A percentile compares a stretch with the other conserved stretches of the same genome.
These are phyloP conservation scores for Excoecaria cochinchinensis DNA, from an alignment of 345 rosid species.

Conservation along the genomic window DNA sequence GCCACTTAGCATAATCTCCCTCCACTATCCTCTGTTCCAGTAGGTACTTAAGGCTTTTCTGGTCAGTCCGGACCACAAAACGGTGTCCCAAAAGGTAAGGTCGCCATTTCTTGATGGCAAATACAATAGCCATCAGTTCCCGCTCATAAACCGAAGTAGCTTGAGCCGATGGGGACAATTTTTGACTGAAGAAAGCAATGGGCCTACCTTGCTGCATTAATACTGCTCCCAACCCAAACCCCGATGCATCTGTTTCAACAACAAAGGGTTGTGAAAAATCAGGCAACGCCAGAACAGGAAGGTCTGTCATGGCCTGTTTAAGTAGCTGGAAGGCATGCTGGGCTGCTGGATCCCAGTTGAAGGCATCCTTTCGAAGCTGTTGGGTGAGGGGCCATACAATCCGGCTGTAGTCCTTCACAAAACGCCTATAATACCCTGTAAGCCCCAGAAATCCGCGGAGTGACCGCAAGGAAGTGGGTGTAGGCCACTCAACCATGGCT, in stretches of 20 bases:
- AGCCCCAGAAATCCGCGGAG: neutral
- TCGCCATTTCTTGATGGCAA: neutral
- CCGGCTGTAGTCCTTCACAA: neutral
- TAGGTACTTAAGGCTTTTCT: neutral
- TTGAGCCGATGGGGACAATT: neutral
- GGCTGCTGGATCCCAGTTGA: neutral
- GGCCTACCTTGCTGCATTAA: neutral
- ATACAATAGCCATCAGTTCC: neutral
- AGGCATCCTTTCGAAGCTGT: neutral
- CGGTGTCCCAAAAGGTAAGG: neutral
- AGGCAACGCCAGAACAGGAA: neutral
- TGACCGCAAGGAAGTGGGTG: neutral
- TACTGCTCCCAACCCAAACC: neutral
- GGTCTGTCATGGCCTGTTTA: neutral
- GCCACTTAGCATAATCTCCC: neutral
- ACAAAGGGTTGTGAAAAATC: neutral
- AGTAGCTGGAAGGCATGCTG: neutral
- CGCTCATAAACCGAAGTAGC: neutral
- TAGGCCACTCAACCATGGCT: neutral
- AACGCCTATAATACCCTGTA: neutral
- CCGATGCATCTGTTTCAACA: neutral
- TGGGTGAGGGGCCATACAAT: neutral
- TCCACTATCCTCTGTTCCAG: neutral
- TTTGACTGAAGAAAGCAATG: neutral
- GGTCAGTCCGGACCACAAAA: neutral